A percentile compares a stretch with the other conserved stretches of the same genome.
Evolutionary conservation across 2,329 filamentous ascomycete genomes (phyloP).

Genomic region (Verticillium alfalfae): DNA sequence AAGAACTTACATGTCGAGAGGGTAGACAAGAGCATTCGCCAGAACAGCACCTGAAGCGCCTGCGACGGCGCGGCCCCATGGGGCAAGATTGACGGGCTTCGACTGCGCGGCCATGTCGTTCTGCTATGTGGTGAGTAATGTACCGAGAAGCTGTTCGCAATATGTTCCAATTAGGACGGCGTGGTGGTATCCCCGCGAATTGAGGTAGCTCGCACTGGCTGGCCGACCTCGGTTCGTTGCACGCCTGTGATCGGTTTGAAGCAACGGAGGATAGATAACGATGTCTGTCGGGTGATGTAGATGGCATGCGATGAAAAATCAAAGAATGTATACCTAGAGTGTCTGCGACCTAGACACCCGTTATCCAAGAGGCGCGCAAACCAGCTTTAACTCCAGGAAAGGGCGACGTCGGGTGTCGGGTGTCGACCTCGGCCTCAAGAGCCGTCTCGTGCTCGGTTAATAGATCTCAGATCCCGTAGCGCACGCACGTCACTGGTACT

Average conservation of each 20-base stretch:
- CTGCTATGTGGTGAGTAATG: neutral
- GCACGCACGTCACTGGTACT: neutral
- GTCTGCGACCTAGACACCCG: neutral
- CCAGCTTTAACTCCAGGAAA: neutral
- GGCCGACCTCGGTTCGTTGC: neutral
- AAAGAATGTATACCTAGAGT: neutral
- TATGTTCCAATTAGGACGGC: neutral
- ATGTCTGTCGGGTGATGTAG: neutral
- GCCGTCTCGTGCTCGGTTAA: constrained; percentile 1
- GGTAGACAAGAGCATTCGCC: constrained; percentile 93
- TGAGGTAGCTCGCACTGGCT: neutral
- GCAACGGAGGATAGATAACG: neutral
- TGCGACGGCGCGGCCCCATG: constrained; percentile 89
- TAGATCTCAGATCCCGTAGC: neutral
- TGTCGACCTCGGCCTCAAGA: constrained; percentile 7
- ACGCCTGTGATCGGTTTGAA: neutral
- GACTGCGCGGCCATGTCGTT: constrained; percentile 46
- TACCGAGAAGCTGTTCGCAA: neutral
- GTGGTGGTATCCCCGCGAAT: neutral
- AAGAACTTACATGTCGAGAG: constrained; percentile 79
- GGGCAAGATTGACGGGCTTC: constrained; percentile 68
- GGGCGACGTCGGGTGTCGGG: constrained; percentile 17
- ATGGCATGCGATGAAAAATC: neutral
- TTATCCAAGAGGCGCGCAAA: neutral
- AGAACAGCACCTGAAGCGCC: constrained; percentile 90